Conservation (phyloP, 2,329 filamentous ascomycete species). For the Pyrenophora graminea region DNA sequence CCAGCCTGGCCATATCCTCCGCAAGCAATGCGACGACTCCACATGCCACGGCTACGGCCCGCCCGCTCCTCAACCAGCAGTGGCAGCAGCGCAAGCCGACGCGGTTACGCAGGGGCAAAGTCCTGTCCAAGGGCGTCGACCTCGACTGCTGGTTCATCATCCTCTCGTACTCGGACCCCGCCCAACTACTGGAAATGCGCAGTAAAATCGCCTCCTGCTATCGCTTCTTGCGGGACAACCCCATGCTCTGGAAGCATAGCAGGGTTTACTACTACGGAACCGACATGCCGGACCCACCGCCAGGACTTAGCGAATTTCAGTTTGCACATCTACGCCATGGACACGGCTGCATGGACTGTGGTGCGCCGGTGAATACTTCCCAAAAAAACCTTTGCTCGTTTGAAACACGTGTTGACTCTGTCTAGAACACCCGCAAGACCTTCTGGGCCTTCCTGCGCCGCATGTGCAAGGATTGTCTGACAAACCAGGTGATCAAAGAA, state of each 20-base stretch:
- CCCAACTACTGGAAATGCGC: constrained; percentile 43
- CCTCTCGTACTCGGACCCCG: constrained; percentile 40
- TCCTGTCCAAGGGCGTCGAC: constrained; percentile 34
- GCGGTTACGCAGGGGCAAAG: constrained; percentile 34
- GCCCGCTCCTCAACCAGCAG: constrained; percentile 24
- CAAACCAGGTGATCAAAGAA: constrained; percentile 39
- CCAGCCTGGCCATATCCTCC: neutral
- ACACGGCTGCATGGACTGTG: constrained; percentile 47
- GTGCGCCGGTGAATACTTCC: constrained; percentile 19
- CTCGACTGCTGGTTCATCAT: constrained; percentile 46
- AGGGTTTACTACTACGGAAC: constrained; percentile 40
- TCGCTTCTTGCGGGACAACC: constrained; percentile 40
- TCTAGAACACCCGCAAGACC: constrained; percentile 44
- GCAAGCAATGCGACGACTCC: constrained; percentile 14
- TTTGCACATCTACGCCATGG: constrained; percentile 48
- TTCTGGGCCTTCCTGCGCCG: constrained; percentile 51
- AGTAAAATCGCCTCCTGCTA: constrained; percentile 42
- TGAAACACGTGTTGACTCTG: neutral
- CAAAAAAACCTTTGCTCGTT: neutral
- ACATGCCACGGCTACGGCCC: constrained; percentile 9
- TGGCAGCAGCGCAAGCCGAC: constrained; percentile 34
- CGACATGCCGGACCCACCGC: constrained; percentile 41
- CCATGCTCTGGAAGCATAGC: constrained; percentile 46
- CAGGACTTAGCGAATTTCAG: constrained; percentile 46
- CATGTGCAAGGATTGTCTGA: constrained; percentile 49